phyloP scores from a whole-genome alignment of 2,329 filamentous ascomycete genomes.

The Neoarthrinium moseri region DNA sequence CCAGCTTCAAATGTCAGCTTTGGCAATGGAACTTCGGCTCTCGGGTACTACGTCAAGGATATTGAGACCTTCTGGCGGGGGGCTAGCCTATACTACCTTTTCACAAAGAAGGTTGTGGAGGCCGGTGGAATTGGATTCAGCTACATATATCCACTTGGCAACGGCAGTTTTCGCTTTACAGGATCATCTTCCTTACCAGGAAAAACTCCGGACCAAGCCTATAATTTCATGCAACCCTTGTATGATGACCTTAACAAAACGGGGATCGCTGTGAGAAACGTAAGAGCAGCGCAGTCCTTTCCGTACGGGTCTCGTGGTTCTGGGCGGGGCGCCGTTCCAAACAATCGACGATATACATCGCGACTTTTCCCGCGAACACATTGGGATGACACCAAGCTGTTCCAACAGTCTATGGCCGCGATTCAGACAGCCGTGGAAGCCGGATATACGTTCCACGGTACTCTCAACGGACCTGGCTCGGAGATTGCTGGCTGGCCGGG shows the following conservation, averaged over 20 bases:
- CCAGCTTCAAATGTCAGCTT: neutral
- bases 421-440: constrained; percentile 35
- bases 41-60: constrained; percentile 3
- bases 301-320: constrained; percentile 25
- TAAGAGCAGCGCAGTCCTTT: constrained; percentile 22
- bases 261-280: constrained; percentile 26
- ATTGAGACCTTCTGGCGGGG: constrained; percentile 28
- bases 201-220: constrained; percentile 19
- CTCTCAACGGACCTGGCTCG: constrained; percentile 27
- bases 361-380: constrained; percentile 29
- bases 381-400: constrained; percentile 21
- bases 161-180: constrained; percentile 28
- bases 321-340: constrained; percentile 25
- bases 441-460: constrained; percentile 32
- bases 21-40: neutral
- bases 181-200: constrained; percentile 32
- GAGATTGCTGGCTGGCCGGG: constrained; percentile 29
- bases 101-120: constrained; percentile 31
- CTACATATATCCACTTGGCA: constrained; percentile 25
- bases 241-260: constrained; percentile 28
- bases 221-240: constrained; percentile 30
- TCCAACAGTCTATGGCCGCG: constrained; percentile 23
- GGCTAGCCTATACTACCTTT: constrained; percentile 30
- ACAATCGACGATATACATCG: constrained; percentile 28
- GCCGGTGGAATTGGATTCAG: constrained; percentile 34